Conservation (phyloP, 2,329 filamentous ascomycete species). For the Grosmannia serpens region DNA sequence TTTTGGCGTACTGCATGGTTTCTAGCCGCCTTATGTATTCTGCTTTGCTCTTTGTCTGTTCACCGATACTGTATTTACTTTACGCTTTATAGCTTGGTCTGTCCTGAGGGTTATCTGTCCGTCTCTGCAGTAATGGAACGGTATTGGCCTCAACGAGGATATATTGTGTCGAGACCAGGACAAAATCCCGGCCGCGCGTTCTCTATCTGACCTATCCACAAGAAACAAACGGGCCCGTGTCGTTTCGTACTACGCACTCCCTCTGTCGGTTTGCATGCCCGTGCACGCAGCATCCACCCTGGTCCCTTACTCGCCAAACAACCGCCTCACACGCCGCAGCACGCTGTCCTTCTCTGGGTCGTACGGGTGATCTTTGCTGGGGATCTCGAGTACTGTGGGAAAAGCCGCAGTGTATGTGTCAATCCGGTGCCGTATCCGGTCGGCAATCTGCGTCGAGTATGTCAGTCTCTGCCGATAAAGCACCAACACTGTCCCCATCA, state of each 20-base stretch:
- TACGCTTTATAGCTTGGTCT: not conserved
- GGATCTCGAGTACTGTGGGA: constrained; percentile 91
- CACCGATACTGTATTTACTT: not conserved
- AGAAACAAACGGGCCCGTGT: not conserved
- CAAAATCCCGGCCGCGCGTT: not conserved
- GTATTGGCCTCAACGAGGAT: not conserved
- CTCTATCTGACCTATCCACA: not conserved
- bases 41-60: not conserved
- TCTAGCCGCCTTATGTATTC: not conserved
- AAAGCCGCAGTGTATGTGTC: constrained; percentile 92
- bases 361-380: constrained; percentile 97
- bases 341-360: constrained; percentile 99
- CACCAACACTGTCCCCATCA: not conserved
- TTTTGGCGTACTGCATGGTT: not conserved
- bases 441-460: constrained; percentile 57
- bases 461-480: not conserved
- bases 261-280: not conserved
- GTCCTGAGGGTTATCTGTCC: not conserved
- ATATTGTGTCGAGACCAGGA: not conserved
- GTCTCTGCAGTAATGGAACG: not conserved
- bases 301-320: constrained; percentile 51
- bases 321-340: constrained; percentile 64
- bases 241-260: not conserved
- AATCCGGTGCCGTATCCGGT: constrained; percentile 81
- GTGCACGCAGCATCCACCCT: not conserved